These are phyloP conservation scores for Daucus carota DNA, from an alignment of 129 eudicot genomes.

Conservation along the genomic window DNA sequence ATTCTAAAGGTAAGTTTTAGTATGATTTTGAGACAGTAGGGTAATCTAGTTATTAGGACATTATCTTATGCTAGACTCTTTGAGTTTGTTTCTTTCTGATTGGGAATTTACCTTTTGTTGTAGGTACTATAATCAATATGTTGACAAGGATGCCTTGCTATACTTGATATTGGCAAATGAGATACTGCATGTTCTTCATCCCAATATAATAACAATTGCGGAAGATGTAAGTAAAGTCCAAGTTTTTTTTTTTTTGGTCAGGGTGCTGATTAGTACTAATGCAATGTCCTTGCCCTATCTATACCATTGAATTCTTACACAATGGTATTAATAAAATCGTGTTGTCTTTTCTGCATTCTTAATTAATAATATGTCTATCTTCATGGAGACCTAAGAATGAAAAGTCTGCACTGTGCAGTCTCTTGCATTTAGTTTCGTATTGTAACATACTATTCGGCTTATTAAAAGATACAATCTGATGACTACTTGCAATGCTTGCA, in stretches of 20 bases:
- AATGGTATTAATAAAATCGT: neutral
- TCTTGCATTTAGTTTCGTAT: neutral
- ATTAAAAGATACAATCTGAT: neutral
- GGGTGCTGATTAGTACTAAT: neutral
- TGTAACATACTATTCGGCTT: neutral
- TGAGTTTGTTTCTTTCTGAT: slow-evolving; percentile 2
- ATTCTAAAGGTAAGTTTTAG: neutral
- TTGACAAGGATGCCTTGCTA: slow-evolving; percentile 74
- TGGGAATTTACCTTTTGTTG: slow-evolving; percentile 8
- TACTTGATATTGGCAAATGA: slow-evolving; percentile 92
- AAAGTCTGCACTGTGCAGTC: neutral
- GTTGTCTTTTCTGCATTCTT: neutral
- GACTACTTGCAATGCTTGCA: slow-evolving; percentile 10
- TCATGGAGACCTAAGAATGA: neutral
- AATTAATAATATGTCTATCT: neutral
- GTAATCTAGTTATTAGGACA: neutral
- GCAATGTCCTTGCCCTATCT: neutral
- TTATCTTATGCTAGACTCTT: neutral
- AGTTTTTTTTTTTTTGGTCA: no score
- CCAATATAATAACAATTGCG: slow-evolving; percentile 84
- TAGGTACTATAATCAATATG: slow-evolving; percentile 91
- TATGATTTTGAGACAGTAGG: neutral
- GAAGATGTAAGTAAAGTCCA: slow-evolving; percentile 71
- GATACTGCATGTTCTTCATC: slow-evolving; percentile 77
- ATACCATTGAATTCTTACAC: neutral